Evolutionary conservation across 2,329 filamentous ascomycete genomes (phyloP).

Genomic region (Volutella citrinella): DNA sequence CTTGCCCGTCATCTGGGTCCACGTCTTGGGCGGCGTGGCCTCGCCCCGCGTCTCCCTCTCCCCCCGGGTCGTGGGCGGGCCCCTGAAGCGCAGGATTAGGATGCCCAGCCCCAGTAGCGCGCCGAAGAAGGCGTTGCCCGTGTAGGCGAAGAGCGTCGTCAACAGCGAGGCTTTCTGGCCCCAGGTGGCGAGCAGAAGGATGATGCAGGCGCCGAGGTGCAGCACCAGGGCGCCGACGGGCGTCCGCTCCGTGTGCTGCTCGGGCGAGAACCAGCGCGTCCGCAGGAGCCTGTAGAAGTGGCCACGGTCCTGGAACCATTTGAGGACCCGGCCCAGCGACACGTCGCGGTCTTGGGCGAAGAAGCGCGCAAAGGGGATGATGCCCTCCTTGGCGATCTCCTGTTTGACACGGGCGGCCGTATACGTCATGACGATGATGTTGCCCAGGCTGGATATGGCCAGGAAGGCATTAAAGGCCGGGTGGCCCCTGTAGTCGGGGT

Average conservation of each 20-base stretch:
- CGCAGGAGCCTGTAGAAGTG: constrained; percentile 27
- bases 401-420: constrained; percentile 55
- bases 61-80: constrained; percentile 25
- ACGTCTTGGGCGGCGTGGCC: constrained; percentile 17
- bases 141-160: constrained; percentile 30
- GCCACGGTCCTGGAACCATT: constrained; percentile 28
- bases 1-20: constrained; percentile 30
- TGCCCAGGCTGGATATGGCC: constrained; percentile 52
- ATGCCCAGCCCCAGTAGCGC: constrained; percentile 33
- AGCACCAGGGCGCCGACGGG: constrained; percentile 34
- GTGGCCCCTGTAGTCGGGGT: constrained; percentile 21
- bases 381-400: constrained; percentile 58
- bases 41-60: constrained; percentile 11
- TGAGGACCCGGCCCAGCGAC: constrained; percentile 30
- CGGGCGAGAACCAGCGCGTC: constrained; percentile 29
- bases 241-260: constrained; percentile 34
- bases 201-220: constrained; percentile 31
- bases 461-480: constrained; percentile 47
- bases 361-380: constrained; percentile 48
- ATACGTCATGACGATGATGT: constrained; percentile 57
- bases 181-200: constrained; percentile 34
- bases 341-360: constrained; percentile 40
- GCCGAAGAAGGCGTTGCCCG: constrained; percentile 34
- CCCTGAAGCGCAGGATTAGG: constrained; percentile 31
- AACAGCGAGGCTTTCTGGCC: constrained; percentile 23